phyloP scores from a whole-genome alignment of 75 land plant genomes.

The Pinus taeda region DNA sequence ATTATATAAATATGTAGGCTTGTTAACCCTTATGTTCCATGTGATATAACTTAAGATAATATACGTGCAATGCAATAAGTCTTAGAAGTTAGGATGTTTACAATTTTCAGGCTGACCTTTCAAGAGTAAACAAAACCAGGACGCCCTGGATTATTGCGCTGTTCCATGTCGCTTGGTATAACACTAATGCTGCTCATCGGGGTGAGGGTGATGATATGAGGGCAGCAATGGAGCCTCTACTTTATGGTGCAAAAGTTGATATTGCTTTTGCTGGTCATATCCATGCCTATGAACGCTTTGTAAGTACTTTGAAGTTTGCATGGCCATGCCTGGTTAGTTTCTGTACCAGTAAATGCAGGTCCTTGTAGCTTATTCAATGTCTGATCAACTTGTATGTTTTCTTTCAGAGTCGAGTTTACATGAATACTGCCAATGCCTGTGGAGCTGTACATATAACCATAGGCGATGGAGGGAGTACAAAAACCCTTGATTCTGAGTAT shows the following conservation, averaged over 20 bases:
- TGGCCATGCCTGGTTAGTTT: neutral
- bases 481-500: slow-evolving; percentile 65
- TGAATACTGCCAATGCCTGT: slow-evolving; percentile 41
- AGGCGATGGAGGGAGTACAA: slow-evolving; percentile 88
- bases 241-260: slow-evolving; percentile 31
- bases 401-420: slow-evolving; percentile 55
- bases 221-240: slow-evolving; percentile 35
- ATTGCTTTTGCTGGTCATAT: slow-evolving; percentile 41
- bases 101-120: slow-evolving; percentile 35
- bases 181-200: slow-evolving; percentile 39
- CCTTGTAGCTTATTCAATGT: neutral
- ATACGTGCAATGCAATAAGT: neutral
- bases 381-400: neutral
- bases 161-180: slow-evolving; percentile 61
- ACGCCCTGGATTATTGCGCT: slow-evolving; percentile 52
- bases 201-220: slow-evolving; percentile 47
- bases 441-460: slow-evolving; percentile 83
- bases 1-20: neutral
- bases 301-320: slow-evolving; percentile 11
- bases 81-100: slow-evolving; percentile 5
- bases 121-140: slow-evolving; percentile 31
- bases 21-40: neutral
- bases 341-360: neutral
- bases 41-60: neutral
- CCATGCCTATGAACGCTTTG: slow-evolving; percentile 53